These are phyloP conservation scores for Fistulinella prunicolor DNA, from an alignment of 768 basidiomycete species.

Conservation along the genomic window DNA sequence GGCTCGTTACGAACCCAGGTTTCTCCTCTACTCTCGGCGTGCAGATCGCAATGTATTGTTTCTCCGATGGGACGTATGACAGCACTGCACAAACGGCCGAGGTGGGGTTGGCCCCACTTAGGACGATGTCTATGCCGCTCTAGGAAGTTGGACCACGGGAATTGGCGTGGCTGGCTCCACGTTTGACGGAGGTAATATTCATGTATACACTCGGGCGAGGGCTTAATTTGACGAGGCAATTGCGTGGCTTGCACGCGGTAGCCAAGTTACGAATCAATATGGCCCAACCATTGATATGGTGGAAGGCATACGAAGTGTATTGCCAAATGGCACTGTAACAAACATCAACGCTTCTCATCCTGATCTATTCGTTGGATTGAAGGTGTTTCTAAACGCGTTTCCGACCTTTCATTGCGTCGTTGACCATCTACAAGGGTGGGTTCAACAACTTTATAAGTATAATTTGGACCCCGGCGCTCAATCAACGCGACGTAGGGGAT, in stretches of 20 bases:
- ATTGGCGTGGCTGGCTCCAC: constrained; percentile 59
- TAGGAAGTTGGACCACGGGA: constrained; percentile 58
- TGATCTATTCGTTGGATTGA: constrained; percentile 46
- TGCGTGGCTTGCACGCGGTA: too few relatives aligned
- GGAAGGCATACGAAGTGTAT: constrained; percentile 56
- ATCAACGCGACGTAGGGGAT: constrained; percentile 48
- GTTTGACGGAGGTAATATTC: constrained; percentile 50
- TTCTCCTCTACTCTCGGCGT: constrained; percentile 62
- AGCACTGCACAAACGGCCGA: constrained; percentile 37
- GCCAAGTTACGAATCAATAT: constrained; percentile 58
- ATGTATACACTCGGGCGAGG: background rate
- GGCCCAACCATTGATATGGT: constrained; percentile 58
- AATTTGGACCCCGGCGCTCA: constrained; percentile 21
- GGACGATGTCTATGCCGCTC: constrained; percentile 62
- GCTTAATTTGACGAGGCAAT: constrained; percentile 1
- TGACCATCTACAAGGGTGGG: constrained; percentile 45
- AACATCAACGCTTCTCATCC: constrained; percentile 33
- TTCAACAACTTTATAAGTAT: constrained; percentile 55
- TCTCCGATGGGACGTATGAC: constrained; percentile 45
- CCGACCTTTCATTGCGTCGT: background rate
- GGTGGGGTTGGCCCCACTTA: constrained; percentile 49
- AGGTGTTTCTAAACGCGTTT: constrained; percentile 29
- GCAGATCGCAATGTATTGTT: constrained; percentile 53
- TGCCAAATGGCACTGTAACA: constrained; percentile 49
- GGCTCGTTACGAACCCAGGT: constrained; percentile 51